phyloP scores from a whole-genome alignment of 1,284 basidiomycete genomes.

The Coniophora puteana region DNA sequence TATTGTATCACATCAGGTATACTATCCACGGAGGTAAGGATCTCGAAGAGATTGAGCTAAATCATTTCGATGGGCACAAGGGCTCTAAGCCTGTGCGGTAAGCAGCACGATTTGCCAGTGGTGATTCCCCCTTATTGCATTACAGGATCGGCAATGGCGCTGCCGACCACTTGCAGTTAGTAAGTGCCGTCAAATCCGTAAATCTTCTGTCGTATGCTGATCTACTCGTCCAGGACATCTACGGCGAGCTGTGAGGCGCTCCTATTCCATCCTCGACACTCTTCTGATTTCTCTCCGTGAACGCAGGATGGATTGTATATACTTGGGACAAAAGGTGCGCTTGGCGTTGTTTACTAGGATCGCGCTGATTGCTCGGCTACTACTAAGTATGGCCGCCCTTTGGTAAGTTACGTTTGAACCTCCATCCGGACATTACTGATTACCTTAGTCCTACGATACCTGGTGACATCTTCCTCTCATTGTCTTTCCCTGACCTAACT shows the following conservation, averaged over 20 bases:
- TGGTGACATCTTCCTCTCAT: constrained; percentile 33
- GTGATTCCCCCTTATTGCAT: not conserved
- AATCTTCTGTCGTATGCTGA: constrained; percentile 5
- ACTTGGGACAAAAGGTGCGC: constrained; percentile 84
- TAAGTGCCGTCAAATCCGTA: constrained; percentile 29
- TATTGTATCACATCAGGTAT: too few species aligned
- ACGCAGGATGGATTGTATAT: constrained; percentile 89
- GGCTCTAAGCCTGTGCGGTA: constrained; percentile 72
- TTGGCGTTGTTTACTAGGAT: not conserved
- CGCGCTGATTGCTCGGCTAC: constrained; percentile 1
- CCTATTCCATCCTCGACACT: not conserved
- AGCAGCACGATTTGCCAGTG: constrained; percentile 7
- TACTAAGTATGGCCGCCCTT: constrained; percentile 41
- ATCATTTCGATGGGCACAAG: constrained; percentile 85
- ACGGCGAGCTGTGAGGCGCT: constrained; percentile 71
- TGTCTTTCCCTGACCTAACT: not conserved
- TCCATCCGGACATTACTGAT: not conserved
- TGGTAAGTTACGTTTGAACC: constrained; percentile 33
- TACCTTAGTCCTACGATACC: constrained; percentile 49
- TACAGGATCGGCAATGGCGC: constrained; percentile 84
- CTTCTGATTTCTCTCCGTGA: constrained; percentile 5
- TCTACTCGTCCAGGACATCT: constrained; percentile 67
- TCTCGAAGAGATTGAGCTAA: constrained; percentile 77
- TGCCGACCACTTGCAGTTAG: constrained; percentile 85
- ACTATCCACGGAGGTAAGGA: constrained; percentile 70